Conservation (phyloP, 2,329 filamentous ascomycete genomes). For the Cladosporium austrohemisphaericum region DNA sequence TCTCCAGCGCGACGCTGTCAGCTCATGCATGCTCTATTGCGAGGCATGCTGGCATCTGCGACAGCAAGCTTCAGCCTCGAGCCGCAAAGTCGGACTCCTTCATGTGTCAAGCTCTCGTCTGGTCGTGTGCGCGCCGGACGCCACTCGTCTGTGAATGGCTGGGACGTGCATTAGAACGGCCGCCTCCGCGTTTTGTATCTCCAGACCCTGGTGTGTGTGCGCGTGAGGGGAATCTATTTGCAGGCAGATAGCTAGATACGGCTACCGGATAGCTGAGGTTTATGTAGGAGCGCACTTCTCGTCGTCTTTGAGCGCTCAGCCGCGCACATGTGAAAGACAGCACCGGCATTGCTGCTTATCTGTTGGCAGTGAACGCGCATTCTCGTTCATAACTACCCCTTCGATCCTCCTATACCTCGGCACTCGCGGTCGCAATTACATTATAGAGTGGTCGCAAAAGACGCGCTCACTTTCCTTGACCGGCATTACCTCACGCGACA, state of each 20-base stretch:
- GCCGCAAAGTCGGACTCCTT: not conserved
- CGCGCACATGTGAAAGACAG: slow-evolving; percentile 12
- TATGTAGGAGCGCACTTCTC: slow-evolving; percentile 3
- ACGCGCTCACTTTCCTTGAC: not conserved
- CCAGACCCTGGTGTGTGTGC: slow-evolving; percentile 8
- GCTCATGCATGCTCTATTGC: not conserved
- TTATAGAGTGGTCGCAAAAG: no score
- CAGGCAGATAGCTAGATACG: no score
- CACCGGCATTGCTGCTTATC: not conserved
- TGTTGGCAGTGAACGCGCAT: no score
- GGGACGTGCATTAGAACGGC: slow-evolving; percentile 11
- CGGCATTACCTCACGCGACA: slow-evolving; percentile 14
- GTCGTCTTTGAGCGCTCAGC: no score
- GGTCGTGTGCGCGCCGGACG: slow-evolving; percentile 8
- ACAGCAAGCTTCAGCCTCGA: slow-evolving; percentile 10
- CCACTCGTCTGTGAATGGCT: slow-evolving; percentile 8
- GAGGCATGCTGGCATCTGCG: not conserved
- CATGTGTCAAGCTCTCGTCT: no score
- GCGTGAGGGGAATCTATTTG: slow-evolving; percentile 10
- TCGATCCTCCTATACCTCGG: not conserved
- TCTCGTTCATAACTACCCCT: no score
- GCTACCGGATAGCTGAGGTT: slow-evolving; percentile 10
- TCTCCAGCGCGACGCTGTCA: not conserved
- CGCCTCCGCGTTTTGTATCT: slow-evolving; percentile 4
- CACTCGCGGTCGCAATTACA: no score